Evolutionary conservation across 257 asterid genomes (phyloP).

Genomic region (Capsicum pubescens): DNA sequence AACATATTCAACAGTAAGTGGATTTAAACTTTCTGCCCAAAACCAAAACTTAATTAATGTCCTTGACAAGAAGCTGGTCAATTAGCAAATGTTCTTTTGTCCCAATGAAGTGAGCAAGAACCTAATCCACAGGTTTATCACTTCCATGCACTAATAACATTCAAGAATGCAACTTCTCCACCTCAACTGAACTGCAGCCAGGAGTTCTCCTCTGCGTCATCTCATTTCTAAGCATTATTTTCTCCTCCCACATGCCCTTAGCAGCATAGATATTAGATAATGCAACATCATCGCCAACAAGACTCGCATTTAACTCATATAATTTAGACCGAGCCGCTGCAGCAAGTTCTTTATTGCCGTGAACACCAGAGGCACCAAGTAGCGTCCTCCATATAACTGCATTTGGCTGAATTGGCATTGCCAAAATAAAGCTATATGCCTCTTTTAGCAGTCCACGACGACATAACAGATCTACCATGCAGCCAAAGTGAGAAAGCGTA

Average conservation of each 20-base stretch:
- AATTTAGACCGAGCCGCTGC: conserved; percentile 29
- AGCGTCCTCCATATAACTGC: conserved; percentile 44
- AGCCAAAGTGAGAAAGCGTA: conserved; percentile 38
- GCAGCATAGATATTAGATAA: conserved; percentile 40
- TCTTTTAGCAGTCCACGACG: conserved; percentile 41
- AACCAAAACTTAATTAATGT: neutral
- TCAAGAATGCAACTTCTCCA: conserved; percentile 30
- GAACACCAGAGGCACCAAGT: conserved; percentile 34
- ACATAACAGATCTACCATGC: conserved; percentile 43
- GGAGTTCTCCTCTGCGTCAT: conserved; percentile 37
- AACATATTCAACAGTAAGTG: neutral
- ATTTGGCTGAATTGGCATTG: conserved; percentile 37
- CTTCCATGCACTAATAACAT: conserved; percentile 1
- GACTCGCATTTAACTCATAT: conserved; percentile 8
- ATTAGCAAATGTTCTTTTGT: conserved; percentile 11
- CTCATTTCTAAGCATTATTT: conserved; percentile 32
- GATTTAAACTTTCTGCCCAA: neutral
- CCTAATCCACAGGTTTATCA: conserved; percentile 11
- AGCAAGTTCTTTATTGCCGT: conserved; percentile 33
- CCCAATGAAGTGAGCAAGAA: conserved; percentile 18
- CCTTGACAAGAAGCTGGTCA: neutral
- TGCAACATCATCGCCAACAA: conserved; percentile 37
- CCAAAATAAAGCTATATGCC: conserved; percentile 38
- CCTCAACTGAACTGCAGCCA: conserved; percentile 34
- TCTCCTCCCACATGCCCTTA: conserved; percentile 44